A percentile compares a stretch with the other conserved stretches of the same genome.
These are phyloP conservation scores for Nothophoma quercina DNA, from an alignment of 2,329 filamentous ascomycete species.

Conservation along the genomic window DNA sequence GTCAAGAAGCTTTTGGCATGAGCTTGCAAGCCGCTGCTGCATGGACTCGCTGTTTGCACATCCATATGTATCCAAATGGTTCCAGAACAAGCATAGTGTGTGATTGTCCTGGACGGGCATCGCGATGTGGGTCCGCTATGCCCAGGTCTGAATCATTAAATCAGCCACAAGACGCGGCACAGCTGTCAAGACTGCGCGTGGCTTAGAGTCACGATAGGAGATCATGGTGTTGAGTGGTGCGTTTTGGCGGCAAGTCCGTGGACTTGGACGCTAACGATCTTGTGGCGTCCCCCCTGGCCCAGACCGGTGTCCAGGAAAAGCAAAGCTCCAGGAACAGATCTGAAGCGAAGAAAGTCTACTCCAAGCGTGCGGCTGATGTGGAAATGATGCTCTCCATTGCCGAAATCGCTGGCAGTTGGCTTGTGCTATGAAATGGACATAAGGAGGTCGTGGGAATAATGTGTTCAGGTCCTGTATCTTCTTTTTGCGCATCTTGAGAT, in stretches of 20 bases:
- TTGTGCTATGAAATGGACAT: neutral
- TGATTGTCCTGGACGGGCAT: neutral
- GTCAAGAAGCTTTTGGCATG: slow-evolving; percentile 1
- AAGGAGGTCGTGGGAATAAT: neutral
- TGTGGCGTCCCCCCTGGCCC: slow-evolving; percentile 16
- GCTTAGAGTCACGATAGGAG: slow-evolving; percentile 16
- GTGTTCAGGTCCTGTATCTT: too few species aligned
- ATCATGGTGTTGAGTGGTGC: slow-evolving; percentile 22
- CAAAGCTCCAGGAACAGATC: slow-evolving; percentile 15
- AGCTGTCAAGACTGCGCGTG: slow-evolving; percentile 27
- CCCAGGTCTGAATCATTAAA: slow-evolving; percentile 12
- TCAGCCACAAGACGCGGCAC: slow-evolving; percentile 8
- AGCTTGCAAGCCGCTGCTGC: slow-evolving; percentile 21
- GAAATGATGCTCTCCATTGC: slow-evolving; percentile 3
- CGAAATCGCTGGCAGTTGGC: neutral
- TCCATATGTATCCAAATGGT: neutral
- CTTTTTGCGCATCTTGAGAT: neutral
- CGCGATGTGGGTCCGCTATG: neutral
- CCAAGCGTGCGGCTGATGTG: slow-evolving; percentile 12
- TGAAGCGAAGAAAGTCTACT: slow-evolving; percentile 5
- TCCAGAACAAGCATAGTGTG: slow-evolving; percentile 12
- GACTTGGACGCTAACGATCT: slow-evolving; percentile 1
- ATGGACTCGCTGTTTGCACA: slow-evolving; percentile 19
- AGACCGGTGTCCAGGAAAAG: slow-evolving; percentile 13
- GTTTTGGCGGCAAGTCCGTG: slow-evolving; percentile 5